Evolutionary conservation across 1,284 basidiomycete genomes (phyloP).

Genomic region (Exsudoporus floridanus): DNA sequence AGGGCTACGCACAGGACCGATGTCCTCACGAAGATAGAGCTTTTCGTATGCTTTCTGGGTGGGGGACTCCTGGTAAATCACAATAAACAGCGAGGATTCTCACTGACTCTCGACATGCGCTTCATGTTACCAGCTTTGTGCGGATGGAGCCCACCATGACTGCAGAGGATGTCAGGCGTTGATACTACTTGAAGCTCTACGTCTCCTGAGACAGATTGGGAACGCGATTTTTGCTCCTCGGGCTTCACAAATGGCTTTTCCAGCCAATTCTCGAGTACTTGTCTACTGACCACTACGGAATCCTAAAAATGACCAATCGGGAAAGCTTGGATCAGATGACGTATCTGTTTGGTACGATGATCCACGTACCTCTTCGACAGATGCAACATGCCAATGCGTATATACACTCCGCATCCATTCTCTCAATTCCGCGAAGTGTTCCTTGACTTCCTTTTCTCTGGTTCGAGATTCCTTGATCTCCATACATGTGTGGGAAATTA

Average conservation of each 20-base stretch:
- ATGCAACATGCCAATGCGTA: slow-evolving; percentile 55
- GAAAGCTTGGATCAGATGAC: slow-evolving; percentile 9
- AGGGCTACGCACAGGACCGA: slow-evolving; percentile 47
- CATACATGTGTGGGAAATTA: slow-evolving; percentile 19
- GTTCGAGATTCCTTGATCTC: slow-evolving; percentile 9
- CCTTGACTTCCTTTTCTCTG: slow-evolving; percentile 47
- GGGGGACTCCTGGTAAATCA: not conserved
- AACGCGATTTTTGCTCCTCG: slow-evolving; percentile 22
- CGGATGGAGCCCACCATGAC: slow-evolving; percentile 60
- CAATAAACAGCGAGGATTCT: slow-evolving; percentile 13
- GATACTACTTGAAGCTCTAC: slow-evolving; percentile 15
- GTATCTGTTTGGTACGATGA: slow-evolving; percentile 10
- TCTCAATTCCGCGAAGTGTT: slow-evolving; percentile 50
- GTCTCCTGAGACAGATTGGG: slow-evolving; percentile 21
- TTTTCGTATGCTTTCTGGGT: slow-evolving; percentile 48
- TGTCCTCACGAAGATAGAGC: slow-evolving; percentile 45
- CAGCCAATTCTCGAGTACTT: slow-evolving; percentile 63
- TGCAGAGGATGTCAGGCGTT: slow-evolving; percentile 52
- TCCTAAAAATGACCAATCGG: slow-evolving; percentile 39
- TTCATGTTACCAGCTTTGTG: slow-evolving; percentile 61
- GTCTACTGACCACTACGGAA: slow-evolving; percentile 56
- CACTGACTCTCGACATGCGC: slow-evolving; percentile 45
- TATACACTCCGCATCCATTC: slow-evolving; percentile 60
- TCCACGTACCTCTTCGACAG: slow-evolving; percentile 46
- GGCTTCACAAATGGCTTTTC: slow-evolving; percentile 37